These are phyloP conservation scores for Apiospora marii DNA, from an alignment of 2,329 filamentous ascomycete species.

Conservation along the genomic window DNA sequence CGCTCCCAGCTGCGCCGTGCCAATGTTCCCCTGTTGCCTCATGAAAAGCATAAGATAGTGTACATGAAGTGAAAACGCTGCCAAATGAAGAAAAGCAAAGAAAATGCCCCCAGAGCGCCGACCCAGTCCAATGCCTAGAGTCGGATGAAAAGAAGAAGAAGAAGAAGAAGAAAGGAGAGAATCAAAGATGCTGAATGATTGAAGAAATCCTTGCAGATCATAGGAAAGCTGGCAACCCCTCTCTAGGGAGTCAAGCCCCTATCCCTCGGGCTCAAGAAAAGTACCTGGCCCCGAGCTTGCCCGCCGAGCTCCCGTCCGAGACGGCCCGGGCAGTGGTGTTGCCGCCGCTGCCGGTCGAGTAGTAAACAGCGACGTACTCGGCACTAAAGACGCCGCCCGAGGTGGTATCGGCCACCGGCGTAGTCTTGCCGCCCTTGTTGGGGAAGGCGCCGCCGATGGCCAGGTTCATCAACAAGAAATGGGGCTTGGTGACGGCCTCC, in stretches of 20 bases:
- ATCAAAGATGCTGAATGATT: neutral
- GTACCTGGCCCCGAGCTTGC: neutral
- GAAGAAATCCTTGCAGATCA: neutral
- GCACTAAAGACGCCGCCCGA: constrained; percentile 31
- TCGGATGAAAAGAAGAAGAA: neutral
- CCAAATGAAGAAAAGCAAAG: neutral
- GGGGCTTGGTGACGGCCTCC: constrained; percentile 36
- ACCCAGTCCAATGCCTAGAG: neutral
- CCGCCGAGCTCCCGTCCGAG: neutral
- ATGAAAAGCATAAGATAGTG: neutral
- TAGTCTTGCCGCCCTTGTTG: constrained; percentile 36
- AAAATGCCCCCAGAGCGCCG: neutral
- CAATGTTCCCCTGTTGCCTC: too few species aligned
- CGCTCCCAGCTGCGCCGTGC: neutral
- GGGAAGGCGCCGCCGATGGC: constrained; percentile 42
- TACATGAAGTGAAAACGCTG: constrained; percentile 1
- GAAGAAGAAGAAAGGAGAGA: neutral
- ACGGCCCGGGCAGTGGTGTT: neutral
- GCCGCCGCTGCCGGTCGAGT: constrained; percentile 17
- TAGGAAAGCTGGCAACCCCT: neutral
- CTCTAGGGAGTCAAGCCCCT: neutral
- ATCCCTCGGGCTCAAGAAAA: neutral
- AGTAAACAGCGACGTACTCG: constrained; percentile 35
- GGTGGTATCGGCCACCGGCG: constrained; percentile 31
- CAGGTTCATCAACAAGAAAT: constrained; percentile 39